Percentiles rank a stretch among this genome's conserved stretches.
These are phyloP conservation scores for Aspergillus vadensis DNA, from an alignment of 2,329 filamentous ascomycete genomes.

Conservation along the genomic window DNA sequence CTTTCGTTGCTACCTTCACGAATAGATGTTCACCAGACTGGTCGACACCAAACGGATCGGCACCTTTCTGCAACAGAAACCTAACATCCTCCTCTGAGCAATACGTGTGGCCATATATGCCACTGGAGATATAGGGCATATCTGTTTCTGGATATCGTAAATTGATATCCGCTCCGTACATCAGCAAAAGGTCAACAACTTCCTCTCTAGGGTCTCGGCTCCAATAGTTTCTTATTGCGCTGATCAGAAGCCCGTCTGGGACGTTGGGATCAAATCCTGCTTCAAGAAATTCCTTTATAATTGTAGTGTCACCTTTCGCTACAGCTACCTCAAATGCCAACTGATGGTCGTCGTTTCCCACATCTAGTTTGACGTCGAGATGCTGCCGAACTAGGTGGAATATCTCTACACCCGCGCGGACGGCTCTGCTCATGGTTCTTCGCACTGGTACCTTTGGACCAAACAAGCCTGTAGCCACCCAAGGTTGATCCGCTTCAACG, in stretches of 20 bases:
- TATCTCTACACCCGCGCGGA: rapidly evolving
- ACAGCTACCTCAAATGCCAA: neutral
- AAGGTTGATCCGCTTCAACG: neutral
- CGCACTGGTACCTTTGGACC: neutral
- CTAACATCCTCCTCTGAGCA: neutral
- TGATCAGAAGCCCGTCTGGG: neutral
- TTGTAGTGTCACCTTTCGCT: neutral
- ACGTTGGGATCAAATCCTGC: neutral
- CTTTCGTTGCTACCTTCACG: neutral
- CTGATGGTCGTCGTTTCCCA: neutral
- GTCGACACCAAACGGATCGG: neutral
- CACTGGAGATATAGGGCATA: neutral
- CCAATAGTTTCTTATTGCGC: neutral
- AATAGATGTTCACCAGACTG: neutral
- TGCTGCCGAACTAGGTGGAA: neutral
- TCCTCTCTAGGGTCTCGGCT: too few species aligned
- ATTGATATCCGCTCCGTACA: neutral
- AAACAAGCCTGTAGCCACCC: too few species aligned
- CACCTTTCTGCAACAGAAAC: neutral
- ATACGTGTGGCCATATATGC: too few species aligned
- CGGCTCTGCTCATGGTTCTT: neutral
- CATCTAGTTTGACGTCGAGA: neutral
- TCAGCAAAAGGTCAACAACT: neutral
- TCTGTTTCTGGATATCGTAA: neutral
- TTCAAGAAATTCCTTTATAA: neutral